Base-by-base conservation (phyloP, 768 basidiomycete species). In the Leccinum aurantiacum region DNA sequence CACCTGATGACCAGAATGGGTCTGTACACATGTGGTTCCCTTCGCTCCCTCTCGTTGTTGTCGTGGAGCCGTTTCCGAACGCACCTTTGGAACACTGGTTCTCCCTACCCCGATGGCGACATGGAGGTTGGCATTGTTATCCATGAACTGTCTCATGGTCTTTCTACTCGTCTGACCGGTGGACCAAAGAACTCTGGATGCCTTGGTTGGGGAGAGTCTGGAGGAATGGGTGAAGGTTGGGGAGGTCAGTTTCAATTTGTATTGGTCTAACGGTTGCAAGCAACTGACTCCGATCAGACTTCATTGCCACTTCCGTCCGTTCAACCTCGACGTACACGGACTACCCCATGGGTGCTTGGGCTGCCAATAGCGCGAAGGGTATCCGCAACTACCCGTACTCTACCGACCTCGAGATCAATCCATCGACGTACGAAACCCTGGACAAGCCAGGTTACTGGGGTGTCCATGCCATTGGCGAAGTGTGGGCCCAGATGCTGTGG, bases 221-320 rank as follows among this genome's bases (percentile, higher is more conserved):
- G 96, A 41, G 96, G 95, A 27, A 98, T 98, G 95, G 95, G 95
- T 65, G 95, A 97, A 76, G 95, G 95, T 15, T 97, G 95, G 95
- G 95, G 95, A 63, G 87, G 85, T 82, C 58, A 50, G 78, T 74
- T 24, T 17, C 3, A 0, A 7, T 6, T 4, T 22, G 13, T 57
- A 0, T 47, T 9, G 2, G 11, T 10, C 29, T 53, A 31, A 31
- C 10, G 10, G 5, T 10, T 59, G 6, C 54, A 49, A 5, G 15
- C 24, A 29, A 47, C 56, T 57, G 9, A 67, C 19, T 1, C 41
- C 3, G 24, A 8, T 31, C 52, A 80, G 91, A 95, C 67, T 94
- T 88, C 78, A 76, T 97, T 53, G 95, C 95, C 5, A 98, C 95
- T 0, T 85, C 85, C 0, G 89, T 95, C 69, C 86, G 95, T 52